Base-by-base conservation (phyloP, 2,329 filamentous ascomycete species). In the Lasiodiplodia sp. region DNA sequence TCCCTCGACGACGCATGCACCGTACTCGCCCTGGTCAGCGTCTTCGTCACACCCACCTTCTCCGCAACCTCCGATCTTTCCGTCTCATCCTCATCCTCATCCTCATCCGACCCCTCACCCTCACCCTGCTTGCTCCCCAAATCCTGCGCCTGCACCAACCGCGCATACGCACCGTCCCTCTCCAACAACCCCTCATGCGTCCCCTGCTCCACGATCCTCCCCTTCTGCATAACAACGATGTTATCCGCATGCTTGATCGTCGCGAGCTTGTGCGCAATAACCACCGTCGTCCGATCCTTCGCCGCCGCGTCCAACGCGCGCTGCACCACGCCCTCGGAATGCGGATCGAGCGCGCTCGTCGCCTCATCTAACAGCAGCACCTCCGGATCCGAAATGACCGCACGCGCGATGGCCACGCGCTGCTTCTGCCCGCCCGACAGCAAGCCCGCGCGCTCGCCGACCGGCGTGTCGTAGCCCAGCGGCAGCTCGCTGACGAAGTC, bases 401-500 rank as follows among this genome's bases (percentile, higher is more conserved):
- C 94, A 75, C 94, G 87, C 7, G 95, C 94, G 79, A 98, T 97
- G 12, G 95, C 94, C 75, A 98, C 96, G 73, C 96, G 92, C 80
- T 98, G 96, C 80, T 97, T 97, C 81, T 98, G 96, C 44, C 96
- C 96, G 78, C 96, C 96, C 66, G 93, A 97, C 6, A 99, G 86
- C 64, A 97, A 83, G 77, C 97, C 97, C 10, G 95, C 96, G 71
- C 94, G 91, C 79, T 98, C 94, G 68, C 96, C 96, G 18, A 98
- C 95, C 72, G 96, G 90, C 0, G 96, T 98, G 72, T 97, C 88
- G 74, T 98, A 98, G 2, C 92, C 92, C 73, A 98, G 92, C 0
- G 96, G 94, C 1, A 98, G 86, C 11, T 86, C 81, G 5, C 84
- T 87, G 72, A 99, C 91, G 77, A 98, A 98, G 72, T 97, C 94